Evolutionary conservation across 106 monocot species (phyloP), one percentile per base, ranked within the genome.

Genomic region (Acanthochlamys bracteata): DNA sequence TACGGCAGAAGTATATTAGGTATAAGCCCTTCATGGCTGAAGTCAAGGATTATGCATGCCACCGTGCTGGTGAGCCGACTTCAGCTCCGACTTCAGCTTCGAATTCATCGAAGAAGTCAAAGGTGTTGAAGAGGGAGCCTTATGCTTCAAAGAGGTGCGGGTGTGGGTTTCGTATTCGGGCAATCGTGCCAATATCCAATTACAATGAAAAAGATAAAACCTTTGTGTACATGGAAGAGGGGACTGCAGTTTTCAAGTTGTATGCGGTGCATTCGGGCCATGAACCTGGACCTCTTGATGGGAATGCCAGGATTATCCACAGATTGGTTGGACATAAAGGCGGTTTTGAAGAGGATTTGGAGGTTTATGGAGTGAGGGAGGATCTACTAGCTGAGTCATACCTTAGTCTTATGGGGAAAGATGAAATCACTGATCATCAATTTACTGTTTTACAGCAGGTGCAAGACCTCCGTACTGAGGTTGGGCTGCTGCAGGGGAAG

Each of bases 21-120:
- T 88, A 96, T 43, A 96, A 90, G 73, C 95, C 95, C 0, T 96
- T 96, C 67, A 96, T 96, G 95, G 95, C 90, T 0, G 95, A 96
- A 69, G 95, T 96, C 45, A 96, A 96, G 78, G 95, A 96, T 55
- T 96, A 96, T 68, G 90, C 95, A 0, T 96, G 95, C 74, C 95
- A 96, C 39, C 76, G 95, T 7, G 95, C 95, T 43, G 95, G 95
- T 41, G 95, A 87, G 65, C 95, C 95, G 0, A 69, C 86, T 3
- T 83, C 86, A 9, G 65, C 70, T 0, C 95, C 95, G 0, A 69
- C 86, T 3, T 83, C 86, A 9, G 65, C 70, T 0, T 66, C 84
- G 7, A 59, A 60, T 6, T 73, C 86, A 0, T 73, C 69, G 0
- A 95, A 90, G 77, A 95, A 90, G 66, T 70, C 84, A 0, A 70